Base-by-base conservation (phyloP, 2,329 filamentous ascomycete genomes). In the Colletotrichum tropicale region DNA sequence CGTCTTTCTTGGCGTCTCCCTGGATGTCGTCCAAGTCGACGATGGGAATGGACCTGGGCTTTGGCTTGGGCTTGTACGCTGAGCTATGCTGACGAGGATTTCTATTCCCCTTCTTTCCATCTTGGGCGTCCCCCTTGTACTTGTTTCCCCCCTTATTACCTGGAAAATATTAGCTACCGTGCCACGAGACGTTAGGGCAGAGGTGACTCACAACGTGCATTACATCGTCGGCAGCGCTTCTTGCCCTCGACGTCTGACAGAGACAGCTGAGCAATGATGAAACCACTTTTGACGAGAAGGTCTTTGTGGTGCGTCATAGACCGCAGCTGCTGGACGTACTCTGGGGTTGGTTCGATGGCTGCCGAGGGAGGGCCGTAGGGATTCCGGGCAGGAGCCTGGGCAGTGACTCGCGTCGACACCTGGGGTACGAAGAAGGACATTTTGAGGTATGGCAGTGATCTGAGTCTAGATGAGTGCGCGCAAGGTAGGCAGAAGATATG, bases 181-280 rank as follows among this genome's bases (percentile, higher is more conserved):
- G 5, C 8, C 18, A 43, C 36, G 34, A 36, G 16, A 43, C 36
- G 36, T 10, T 43, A 16, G 28, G 18, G 7, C 18, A 30, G 26
- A 26, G 8, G 24, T 16, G 21, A 18, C 74, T 62, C n/a, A 73
- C 68, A 70, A 38, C 67, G 75, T 61, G 81, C 79, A 48, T 66
- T 67, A 70, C 83, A 84, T 26, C 73, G 76, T 24, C 62, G 70
- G 74, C 83, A 84, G 24, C 82, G 80, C 60, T 77, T 80, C 78
- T 84, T 84, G n/a, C 78, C 79, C 8, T 82, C 77, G 5, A 84
- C 66, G 15, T 84, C 82, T 1, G 71, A 62, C 21, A 43, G 24
- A 5, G 79, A 78, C 8, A 83, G 78, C 64, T 81, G 80, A 3
- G 64, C 48, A 12, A 83, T 38, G 21, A 82, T 70, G 58, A 83